Percentiles rank a stretch among this genome's conserved stretches.
Conservation (phyloP, 306 rosid genomes). For the Casuarina glauca region DNA sequence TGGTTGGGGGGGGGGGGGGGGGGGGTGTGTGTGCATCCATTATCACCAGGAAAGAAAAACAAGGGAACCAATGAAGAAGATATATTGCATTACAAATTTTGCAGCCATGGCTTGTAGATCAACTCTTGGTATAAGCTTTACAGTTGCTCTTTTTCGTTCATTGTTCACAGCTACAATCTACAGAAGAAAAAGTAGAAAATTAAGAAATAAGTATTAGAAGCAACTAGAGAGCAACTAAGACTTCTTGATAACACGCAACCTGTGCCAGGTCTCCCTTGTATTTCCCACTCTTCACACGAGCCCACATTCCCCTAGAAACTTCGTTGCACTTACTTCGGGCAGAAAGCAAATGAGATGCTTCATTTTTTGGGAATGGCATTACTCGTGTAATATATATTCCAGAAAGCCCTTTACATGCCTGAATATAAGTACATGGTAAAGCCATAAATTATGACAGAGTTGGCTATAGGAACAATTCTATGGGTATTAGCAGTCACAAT, state of each 20-base stretch:
- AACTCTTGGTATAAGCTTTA: constrained; percentile 89
- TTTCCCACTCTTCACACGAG: constrained; percentile 82
- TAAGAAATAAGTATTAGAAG: constrained; percentile 21
- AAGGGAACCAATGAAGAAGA: constrained; percentile 12
- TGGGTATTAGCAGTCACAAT: constrained; percentile 1
- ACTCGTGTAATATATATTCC: constrained; percentile 67
- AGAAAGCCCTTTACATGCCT: constrained; percentile 90
- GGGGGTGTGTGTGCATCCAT: neutral
- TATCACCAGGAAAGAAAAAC: constrained; percentile 2
- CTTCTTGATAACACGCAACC: constrained; percentile 44
- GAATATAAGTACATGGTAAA: neutral
- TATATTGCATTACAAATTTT: constrained; percentile 66
- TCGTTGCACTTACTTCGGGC: constrained; percentile 50
- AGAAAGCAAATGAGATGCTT: constrained; percentile 64
- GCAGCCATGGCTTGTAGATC: constrained; percentile 85
- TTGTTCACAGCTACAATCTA: constrained; percentile 75
- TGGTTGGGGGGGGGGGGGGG: too few relatives aligned
- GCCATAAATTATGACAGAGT: constrained; percentile 3
- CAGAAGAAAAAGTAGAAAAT: constrained; percentile 32
- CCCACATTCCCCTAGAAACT: constrained; percentile 77
- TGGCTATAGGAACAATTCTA: constrained; percentile 8
- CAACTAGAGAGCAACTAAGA: constrained; percentile 8
- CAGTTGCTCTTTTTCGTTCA: constrained; percentile 59
- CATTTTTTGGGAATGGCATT: constrained; percentile 71
- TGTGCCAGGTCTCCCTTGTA: constrained; percentile 96